Percentiles rank a stretch among this genome's conserved stretches.
phyloP scores from a whole-genome alignment of 371 early-diverging fungal genomes.

The Actinomucor elegans region DNA sequence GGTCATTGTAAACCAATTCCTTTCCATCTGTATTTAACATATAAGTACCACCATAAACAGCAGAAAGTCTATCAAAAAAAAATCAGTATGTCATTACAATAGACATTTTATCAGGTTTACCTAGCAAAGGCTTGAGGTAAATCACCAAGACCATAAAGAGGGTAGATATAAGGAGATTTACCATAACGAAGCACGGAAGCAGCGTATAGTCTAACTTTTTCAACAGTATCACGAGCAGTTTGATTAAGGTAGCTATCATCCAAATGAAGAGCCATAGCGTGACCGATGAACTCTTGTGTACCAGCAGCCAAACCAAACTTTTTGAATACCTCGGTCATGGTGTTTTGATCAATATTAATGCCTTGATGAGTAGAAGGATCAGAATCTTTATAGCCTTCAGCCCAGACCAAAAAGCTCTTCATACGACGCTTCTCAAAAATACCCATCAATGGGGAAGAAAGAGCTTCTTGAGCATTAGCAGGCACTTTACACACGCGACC shows the following conservation, averaged over 20 bases:
- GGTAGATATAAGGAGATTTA: conserved; percentile 99
- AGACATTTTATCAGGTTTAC: conserved; percentile 40
- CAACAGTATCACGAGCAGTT: conserved; percentile 92
- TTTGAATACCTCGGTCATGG: conserved; percentile 88
- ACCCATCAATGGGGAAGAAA: conserved; percentile 88
- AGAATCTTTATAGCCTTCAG: conserved; percentile 79
- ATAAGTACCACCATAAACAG: conserved; percentile 97
- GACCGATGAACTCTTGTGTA: conserved; percentile 97
- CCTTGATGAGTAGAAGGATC: conserved; percentile 87
- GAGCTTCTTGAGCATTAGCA: conserved; percentile 86
- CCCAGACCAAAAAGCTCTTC: conserved; percentile 96
- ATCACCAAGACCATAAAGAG: conserved; percentile 98
- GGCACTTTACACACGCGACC: conserved; percentile 97
- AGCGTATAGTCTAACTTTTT: conserved; percentile 92
- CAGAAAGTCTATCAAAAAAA: conserved; percentile 65
- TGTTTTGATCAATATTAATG: conserved; percentile 69
- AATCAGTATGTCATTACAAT: too few species aligned
- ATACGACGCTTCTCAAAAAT: conserved; percentile 96
- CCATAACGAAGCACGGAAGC: conserved; percentile 94
- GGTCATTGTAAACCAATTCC: conserved; percentile 78
- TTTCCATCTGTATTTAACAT: conserved; percentile 93
- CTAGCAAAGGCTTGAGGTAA: conserved; percentile 99
- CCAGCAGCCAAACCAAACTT: conserved; percentile 93
- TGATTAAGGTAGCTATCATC: conserved; percentile 90
- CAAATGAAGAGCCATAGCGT: conserved; percentile 96